Percentiles rank a stretch among this genome's conserved stretches.
Evolutionary conservation across 2,329 filamentous ascomycete species (phyloP).

Genomic region (Lachnellula suecica): DNA sequence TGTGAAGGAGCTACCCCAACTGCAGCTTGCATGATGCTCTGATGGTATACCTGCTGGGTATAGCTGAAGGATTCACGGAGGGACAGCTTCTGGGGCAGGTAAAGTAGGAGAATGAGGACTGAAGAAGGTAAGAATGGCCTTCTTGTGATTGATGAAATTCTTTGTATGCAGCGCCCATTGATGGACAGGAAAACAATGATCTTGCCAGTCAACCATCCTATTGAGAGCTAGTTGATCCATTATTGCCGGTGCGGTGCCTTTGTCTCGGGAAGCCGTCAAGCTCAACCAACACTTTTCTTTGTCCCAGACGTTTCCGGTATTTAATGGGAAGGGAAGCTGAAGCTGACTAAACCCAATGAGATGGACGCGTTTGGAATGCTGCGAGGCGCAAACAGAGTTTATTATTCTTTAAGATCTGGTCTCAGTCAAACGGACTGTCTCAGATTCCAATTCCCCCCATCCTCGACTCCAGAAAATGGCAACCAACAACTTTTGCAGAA

Average conservation of each 20-base stretch:
- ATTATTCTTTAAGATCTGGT: conserved; percentile 10
- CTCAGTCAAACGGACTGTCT: conserved; percentile 15
- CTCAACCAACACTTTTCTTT: conserved; percentile 30
- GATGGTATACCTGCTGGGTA: conserved; percentile 2
- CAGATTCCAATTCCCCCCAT: conserved; percentile 5
- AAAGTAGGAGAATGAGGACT: conserved; percentile 17
- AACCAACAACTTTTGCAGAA: conserved; percentile 8
- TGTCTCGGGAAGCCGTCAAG: conserved; percentile 34
- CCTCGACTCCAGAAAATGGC: conserved; percentile 8
- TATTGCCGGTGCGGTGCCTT: conserved; percentile 30
- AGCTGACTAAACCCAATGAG: conserved; percentile 17
- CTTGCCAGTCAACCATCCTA: conserved; percentile 24
- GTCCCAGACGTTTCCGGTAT: conserved; percentile 24
- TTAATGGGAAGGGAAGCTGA: conserved; percentile 7
- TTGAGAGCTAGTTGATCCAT: conserved; percentile 27
- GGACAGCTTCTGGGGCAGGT: conserved; percentile 13
- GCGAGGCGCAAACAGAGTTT: conserved; percentile 14
- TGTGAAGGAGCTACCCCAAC: conserved; percentile 15
- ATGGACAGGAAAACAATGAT: conserved; percentile 33
- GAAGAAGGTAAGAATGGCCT: conserved; percentile 29
- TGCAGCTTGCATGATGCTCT: conserved; percentile 25
- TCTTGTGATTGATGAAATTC: conserved; percentile 29
- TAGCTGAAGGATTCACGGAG: conserved; percentile 7
- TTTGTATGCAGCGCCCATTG: conserved; percentile 33
- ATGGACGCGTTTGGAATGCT: conserved; percentile 15